Base-by-base conservation (phyloP, 192 early-diverging fungal genomes). In the Gamsiella multidivaricata region DNA sequence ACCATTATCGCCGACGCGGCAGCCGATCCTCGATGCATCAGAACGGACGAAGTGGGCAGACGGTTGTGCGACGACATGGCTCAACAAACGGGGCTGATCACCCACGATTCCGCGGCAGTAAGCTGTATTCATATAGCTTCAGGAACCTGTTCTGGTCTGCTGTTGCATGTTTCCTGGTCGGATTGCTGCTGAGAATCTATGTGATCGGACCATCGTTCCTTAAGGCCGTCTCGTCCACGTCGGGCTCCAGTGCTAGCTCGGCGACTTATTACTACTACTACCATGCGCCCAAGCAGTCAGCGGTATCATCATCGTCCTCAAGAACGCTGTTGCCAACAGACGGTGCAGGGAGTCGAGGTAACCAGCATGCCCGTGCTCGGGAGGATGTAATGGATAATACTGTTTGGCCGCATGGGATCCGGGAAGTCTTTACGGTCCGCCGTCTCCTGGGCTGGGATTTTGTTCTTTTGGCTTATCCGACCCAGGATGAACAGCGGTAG, bases 31-130 rank as follows among this genome's bases (percentile, higher is more conserved):
- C 71, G 4, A 11, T 32, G 0, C 20, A 31, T 5, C 51, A 60
- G 5, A 46, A 43, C 4, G 50, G 23, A 7, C 33, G 67, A 0
- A 4, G 47, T 5, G 29, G 51, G 26, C 47, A 52, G 47, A n/a
- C 49, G 2, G 17, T 10, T 6, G 43, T 17, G 8, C 60, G 34
- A 29, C 18, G 57, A 7, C 45, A 52, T 23, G 65, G 74, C 9
- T 78, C 74, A 15, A 78, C 74, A 3, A 78, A 78, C 23, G 74
- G 74, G 22, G 74, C 74, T 3, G 74, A 78, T 41, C 74, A 78
- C 28, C 74, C 74, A 3, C 59, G 74, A 26, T 78, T 78, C 63
- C 20, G 60, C 18, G 74, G 74, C 1, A 69, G 65, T 22, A 39
- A 51, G 28, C 45, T 78, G 5, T 78, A 78, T 32, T 65, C 74